A percentile compares a stretch with the other conserved stretches of the same genome.
These are phyloP conservation scores for Lactarius hengduanensis DNA, from an alignment of 768 basidiomycete species.

Conservation along the genomic window DNA sequence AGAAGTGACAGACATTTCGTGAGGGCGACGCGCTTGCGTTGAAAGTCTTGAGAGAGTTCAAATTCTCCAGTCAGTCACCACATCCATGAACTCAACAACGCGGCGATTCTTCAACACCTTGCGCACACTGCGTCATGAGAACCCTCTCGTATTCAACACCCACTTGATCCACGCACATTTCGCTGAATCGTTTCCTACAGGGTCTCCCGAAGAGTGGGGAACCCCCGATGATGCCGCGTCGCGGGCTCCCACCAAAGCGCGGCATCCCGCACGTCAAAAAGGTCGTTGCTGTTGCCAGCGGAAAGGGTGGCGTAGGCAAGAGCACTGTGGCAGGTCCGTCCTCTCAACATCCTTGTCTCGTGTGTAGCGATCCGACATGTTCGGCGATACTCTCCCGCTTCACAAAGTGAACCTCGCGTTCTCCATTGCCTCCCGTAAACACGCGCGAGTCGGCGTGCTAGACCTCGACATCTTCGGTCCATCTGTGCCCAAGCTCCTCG, in stretches of 20 bases:
- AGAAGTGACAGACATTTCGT: conserved; percentile 6
- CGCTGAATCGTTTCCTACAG: conserved; percentile 26
- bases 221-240: conserved; percentile 39
- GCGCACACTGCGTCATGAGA: conserved; percentile 44
- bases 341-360: not conserved
- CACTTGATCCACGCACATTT: conserved; percentile 10
- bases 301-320: conserved; percentile 96
- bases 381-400: not conserved
- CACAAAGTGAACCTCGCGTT: conserved; percentile 76
- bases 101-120: conserved; percentile 22
- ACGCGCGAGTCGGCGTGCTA: conserved; percentile 70
- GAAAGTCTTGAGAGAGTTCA: not conserved
- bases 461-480: conserved; percentile 98
- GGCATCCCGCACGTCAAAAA: conserved; percentile 71
- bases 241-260: conserved; percentile 58
- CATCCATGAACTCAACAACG: conserved; percentile 6
- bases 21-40: not conserved
- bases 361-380: conserved; percentile 1
- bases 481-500: conserved; percentile 91
- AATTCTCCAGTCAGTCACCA: not conserved
- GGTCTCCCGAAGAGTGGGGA: conserved; percentile 33
- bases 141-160: conserved; percentile 48
- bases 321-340: conserved; percentile 83
- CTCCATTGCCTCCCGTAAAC: conserved; percentile 52
- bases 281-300: conserved; percentile 83